Evolutionary conservation across 352 stramenopile genomes (phyloP), one percentile per base, ranked within the genome.

Genomic region (Phytopythium mirpurense): DNA sequence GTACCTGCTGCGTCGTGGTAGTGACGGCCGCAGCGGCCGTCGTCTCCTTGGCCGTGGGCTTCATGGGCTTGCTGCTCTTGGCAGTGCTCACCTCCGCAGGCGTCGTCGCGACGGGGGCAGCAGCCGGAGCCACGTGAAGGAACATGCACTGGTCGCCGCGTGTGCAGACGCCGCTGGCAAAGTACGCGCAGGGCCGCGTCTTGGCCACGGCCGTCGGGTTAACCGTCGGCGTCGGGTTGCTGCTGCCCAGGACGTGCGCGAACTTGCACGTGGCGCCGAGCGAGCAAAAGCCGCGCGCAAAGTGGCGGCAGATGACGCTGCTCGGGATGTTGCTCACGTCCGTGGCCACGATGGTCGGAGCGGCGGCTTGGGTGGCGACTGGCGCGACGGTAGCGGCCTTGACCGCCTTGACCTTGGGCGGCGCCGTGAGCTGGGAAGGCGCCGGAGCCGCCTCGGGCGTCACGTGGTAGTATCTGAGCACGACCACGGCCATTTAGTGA

Each of bases 61-160:
- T 47, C 46, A 23, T 32, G 5, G 5, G 29, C 29, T 32, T 32
- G 29, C 29, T 32, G 5, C n/a, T n/a, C n/a, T n/a, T n/a, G n/a
- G n/a, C n/a, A n/a, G n/a, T n/a, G n/a, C n/a, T n/a, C n/a, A n/a
- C 10, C 3, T 44, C 8, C 9, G 38, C 51, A 21, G 37, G 19
- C 16, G 43, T 19, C n/a, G 37, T 12, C 27, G 24, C 2, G 49
- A 38, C 24, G 31, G 14, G 29, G 16, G 44, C 19, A 52, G 29
- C n/a, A n/a, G 46, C 41, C 2, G 63, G 59, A 0, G 53, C 31
- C 9, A 60, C 55, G 36, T 89, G 78, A 26, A 71, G 36, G 55
- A 65, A 89, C 40, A 46, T 59, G 57, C 78, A 89, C 48, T 66
- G 53, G 18, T 82, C 71, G 0, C 75, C 78, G 47, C 75, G 78